Conservation (phyloP, 352 stramenopile genomes). For the Lagenidium sp. region DNA sequence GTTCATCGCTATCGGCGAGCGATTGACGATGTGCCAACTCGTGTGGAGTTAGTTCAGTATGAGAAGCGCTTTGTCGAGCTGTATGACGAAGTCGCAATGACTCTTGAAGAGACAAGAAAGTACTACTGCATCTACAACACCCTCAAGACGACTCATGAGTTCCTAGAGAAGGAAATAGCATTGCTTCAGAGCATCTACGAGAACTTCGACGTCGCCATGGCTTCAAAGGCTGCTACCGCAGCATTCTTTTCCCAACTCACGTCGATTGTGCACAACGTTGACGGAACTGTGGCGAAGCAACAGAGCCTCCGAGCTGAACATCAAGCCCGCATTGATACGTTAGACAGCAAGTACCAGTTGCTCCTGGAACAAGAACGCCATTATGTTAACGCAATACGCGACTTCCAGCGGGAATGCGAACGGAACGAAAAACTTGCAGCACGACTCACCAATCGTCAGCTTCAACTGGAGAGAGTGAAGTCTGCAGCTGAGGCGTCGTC, state of each 20-base stretch:
- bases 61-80: constrained; percentile 85
- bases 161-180: constrained; percentile 81
- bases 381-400: constrained; percentile 80
- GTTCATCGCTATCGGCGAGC: constrained; percentile 50
- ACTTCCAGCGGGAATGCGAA: constrained; percentile 87
- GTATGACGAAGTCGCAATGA: constrained; percentile 81
- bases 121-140: constrained; percentile 88
- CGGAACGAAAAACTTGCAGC: constrained; percentile 61
- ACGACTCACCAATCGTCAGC: constrained; percentile 8
- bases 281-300: constrained; percentile 43
- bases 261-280: constrained; percentile 54
- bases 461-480: neutral
- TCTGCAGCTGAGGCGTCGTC: too few relatives aligned
- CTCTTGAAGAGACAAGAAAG: constrained; percentile 85
- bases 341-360: constrained; percentile 75
- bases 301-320: constrained; percentile 28
- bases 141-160: constrained; percentile 68
- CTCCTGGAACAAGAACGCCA: constrained; percentile 63
- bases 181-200: constrained; percentile 81
- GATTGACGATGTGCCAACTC: constrained; percentile 81
- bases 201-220: constrained; percentile 78
- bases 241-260: constrained; percentile 78
- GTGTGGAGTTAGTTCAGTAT: constrained; percentile 86
- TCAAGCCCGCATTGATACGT: constrained; percentile 35
- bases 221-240: constrained; percentile 38